Conservation (phyloP, 257 asterid species). For the Catharanthus roseus region DNA sequence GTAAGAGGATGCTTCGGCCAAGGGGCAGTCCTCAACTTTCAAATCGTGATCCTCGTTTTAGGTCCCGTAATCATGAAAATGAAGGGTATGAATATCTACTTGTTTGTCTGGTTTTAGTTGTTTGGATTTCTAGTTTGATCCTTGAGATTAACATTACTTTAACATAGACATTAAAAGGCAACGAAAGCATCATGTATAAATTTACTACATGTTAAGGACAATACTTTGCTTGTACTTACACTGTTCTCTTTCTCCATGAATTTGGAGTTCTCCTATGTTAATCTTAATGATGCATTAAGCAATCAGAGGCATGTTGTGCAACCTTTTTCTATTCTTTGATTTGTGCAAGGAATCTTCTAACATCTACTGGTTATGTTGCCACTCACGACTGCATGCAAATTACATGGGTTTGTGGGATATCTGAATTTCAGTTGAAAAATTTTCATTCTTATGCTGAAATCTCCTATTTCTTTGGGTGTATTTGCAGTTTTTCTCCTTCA, state of each 20-base stretch:
- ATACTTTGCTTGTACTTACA: neutral
- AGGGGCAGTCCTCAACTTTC: slow-evolving; percentile 90
- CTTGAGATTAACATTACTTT: neutral
- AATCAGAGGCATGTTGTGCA: neutral
- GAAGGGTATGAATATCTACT: slow-evolving; percentile 62
- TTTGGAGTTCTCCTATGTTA: neutral
- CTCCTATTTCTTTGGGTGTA: neutral
- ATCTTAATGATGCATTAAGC: neutral
- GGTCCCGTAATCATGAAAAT: slow-evolving; percentile 55
- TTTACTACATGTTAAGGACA: neutral
- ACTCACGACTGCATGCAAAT: neutral
- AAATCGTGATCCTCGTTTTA: slow-evolving; percentile 58
- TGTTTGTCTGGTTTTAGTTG: slow-evolving; percentile 8
- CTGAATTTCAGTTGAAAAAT: neutral
- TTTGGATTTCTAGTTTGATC: slow-evolving; percentile 3
- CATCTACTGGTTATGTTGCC: neutral
- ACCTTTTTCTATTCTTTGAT: neutral
- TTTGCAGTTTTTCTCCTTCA: neutral
- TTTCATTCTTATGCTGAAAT: neutral
- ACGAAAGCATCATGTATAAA: neutral
- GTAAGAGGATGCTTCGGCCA: slow-evolving; percentile 84
- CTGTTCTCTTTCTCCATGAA: neutral
- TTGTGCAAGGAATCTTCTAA: neutral
- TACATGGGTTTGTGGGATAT: neutral
- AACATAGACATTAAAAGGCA: neutral